A percentile compares a stretch with the other conserved stretches of the same genome.
These are phyloP conservation scores for Hemileia vastatrix DNA, from an alignment of 1,284 basidiomycete species.

Conservation along the genomic window DNA sequence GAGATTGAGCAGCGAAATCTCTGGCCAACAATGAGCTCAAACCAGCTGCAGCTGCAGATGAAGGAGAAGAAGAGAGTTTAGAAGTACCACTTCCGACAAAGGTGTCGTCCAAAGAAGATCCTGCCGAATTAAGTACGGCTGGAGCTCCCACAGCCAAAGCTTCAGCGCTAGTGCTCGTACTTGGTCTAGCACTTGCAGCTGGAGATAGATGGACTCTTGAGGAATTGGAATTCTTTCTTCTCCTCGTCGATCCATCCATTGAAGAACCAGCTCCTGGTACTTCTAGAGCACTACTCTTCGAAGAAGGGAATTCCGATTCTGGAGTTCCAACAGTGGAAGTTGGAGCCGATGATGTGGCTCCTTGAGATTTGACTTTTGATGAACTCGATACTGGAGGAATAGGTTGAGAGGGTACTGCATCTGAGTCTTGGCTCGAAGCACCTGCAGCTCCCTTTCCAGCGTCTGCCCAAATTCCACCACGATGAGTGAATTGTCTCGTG, in stretches of 20 bases:
- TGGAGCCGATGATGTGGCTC: not conserved
- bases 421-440: conserved; percentile 24
- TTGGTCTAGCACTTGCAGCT: not conserved
- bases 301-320: not conserved
- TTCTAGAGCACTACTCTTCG: not conserved
- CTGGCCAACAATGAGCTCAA: conserved; percentile 8
- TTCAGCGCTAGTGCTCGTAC: not conserved
- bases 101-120: not conserved
- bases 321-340: not conserved
- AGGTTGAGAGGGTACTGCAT: conserved; percentile 27
- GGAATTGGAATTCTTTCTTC: not conserved
- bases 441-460: conserved; percentile 29
- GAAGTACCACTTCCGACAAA: not conserved
- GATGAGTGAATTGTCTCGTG: conserved; percentile 31
- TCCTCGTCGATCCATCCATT: not conserved
- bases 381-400: conserved; percentile 23
- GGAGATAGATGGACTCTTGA: not conserved
- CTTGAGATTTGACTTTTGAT: conserved; percentile 3
- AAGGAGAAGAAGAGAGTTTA: not conserved
- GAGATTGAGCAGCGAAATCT: conserved; percentile 6
- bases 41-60: conserved; percentile 16
- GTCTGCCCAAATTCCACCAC: conserved; percentile 40
- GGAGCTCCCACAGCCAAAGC: not conserved
- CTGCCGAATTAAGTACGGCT: not conserved
- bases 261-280: not conserved